Evolutionary conservation across 116 monocot genomes (phyloP).

Genomic region (Posidonia oceanica): DNA sequence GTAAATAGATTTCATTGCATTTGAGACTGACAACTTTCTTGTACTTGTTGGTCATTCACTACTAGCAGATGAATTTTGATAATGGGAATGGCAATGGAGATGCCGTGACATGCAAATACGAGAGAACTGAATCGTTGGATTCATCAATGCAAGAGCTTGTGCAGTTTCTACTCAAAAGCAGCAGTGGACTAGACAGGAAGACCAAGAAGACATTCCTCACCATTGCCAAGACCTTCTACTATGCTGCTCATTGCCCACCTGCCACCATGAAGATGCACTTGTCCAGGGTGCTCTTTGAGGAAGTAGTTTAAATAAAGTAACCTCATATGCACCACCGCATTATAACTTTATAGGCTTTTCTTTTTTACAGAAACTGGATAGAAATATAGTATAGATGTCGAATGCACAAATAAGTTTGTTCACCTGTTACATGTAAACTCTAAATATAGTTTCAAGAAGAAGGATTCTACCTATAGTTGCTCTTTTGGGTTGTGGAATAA

Average conservation of each 20-base stretch:
- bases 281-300: conserved; percentile 49
- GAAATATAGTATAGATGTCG: no score
- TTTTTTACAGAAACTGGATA: no score
- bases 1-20: no score
- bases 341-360: no score
- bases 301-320: conserved; percentile 2
- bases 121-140: conserved; percentile 9
- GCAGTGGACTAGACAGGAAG: conserved; percentile 8
- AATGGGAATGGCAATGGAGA: neutral
- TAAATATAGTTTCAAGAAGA: no score
- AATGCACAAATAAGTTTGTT: no score
- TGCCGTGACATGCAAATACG: no score
- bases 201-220: conserved; percentile 54
- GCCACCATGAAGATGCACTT: conserved; percentile 35
- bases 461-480: no score
- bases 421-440: no score
- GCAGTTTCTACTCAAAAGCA: conserved; percentile 22
- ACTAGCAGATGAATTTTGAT: neutral
- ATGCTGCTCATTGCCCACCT: conserved; percentile 37
- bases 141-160: conserved; percentile 50
- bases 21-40: no score
- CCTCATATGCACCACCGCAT: neutral
- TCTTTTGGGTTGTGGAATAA: no score
- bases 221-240: conserved; percentile 60
- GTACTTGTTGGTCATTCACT: no score